Conservation (phyloP, 176 grass and related monocot species). For the Rhynchospora breviuscula region DNA sequence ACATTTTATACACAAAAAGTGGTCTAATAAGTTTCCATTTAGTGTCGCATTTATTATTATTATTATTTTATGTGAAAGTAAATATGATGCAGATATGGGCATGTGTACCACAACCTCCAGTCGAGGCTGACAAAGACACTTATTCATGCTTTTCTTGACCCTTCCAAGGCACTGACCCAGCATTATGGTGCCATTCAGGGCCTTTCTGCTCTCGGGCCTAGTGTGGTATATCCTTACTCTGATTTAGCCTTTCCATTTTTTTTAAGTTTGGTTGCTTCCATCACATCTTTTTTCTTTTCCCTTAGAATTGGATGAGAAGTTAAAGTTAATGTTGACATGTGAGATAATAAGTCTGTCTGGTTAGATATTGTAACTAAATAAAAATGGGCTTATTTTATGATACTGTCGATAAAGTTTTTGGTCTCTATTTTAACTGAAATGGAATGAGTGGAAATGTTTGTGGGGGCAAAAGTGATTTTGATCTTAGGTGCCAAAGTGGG, state of each 20-base stretch:
- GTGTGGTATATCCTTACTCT: conserved; percentile 42
- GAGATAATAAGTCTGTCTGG: neutral
- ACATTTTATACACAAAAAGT: neutral
- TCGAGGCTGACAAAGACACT: conserved; percentile 65
- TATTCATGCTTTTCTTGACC: conserved; percentile 81
- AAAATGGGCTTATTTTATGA: neutral
- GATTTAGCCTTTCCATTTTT: neutral
- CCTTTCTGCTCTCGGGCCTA: conserved; percentile 70
- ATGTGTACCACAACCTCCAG: conserved; percentile 83
- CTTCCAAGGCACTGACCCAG: conserved; percentile 81
- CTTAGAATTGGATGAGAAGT: neutral
- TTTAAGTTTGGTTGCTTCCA: neutral
- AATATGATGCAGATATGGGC: conserved; percentile 52
- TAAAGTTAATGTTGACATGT: neutral
- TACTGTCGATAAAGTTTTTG: neutral
- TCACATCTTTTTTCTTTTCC: neutral
- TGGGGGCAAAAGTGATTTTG: neutral
- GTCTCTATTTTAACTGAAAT: neutral
- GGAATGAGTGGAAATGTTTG: neutral
- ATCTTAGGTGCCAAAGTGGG: neutral
- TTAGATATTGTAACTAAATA: neutral
- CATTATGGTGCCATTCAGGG: conserved; percentile 95
- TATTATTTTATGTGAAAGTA: neutral
- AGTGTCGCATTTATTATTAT: neutral
- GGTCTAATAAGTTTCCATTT: neutral